Conservation (phyloP, 2,329 filamentous ascomycete genomes). For the Aureobasidium pullulans region DNA sequence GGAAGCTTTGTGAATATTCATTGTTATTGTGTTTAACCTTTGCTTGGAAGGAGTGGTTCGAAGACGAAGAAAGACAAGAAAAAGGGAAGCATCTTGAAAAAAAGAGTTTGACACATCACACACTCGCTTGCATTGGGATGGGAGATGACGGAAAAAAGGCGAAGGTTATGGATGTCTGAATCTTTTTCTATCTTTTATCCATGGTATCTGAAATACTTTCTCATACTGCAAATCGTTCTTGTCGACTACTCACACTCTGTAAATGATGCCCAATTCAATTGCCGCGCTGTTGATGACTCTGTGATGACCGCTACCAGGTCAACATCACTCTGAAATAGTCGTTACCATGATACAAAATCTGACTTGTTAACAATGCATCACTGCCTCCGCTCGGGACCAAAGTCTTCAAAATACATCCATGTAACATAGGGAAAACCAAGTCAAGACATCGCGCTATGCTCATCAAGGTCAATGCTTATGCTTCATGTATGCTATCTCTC, state of each 20-base stretch:
- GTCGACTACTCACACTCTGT: too few species aligned
- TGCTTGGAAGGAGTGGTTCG: not conserved
- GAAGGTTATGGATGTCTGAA: not conserved
- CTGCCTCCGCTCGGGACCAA: too few species aligned
- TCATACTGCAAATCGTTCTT: not conserved
- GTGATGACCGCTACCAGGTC: too few species aligned
- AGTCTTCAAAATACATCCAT: too few species aligned
- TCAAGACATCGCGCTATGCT: not conserved
- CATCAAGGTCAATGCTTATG: not conserved
- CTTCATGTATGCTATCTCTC: not conserved
- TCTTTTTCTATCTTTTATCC: not conserved
- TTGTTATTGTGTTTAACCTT: not conserved
- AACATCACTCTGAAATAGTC: too few species aligned
- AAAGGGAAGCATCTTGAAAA: not conserved
- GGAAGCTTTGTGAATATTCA: not conserved
- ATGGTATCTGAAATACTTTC: not conserved
- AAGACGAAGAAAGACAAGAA: not conserved
- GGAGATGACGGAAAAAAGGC: not conserved
- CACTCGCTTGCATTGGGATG: constrained; percentile 5
- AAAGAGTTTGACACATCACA: not conserved
- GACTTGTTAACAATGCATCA: too few species aligned
- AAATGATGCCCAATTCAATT: too few species aligned
- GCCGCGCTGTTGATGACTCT: too few species aligned
- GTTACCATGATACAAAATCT: too few species aligned
- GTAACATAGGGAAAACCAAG: too few species aligned